phyloP scores from a whole-genome alignment of 2,329 filamentous ascomycete species.

The Pseudocercospora musae region DNA sequence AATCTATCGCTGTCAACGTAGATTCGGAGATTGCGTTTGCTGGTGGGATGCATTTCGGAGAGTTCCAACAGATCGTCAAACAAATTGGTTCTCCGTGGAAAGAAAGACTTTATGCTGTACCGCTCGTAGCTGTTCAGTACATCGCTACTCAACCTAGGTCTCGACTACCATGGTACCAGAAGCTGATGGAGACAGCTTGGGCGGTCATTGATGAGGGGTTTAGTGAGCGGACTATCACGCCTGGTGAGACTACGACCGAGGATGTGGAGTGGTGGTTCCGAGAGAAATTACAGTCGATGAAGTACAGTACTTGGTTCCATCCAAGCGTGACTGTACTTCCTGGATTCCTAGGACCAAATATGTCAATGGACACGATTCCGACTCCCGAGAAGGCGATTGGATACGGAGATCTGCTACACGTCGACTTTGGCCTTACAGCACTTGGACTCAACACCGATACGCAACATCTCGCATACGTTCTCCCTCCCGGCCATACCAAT shows the following conservation, averaged over 20 bases:
- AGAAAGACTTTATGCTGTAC: constrained; percentile 11
- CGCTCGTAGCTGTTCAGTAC: constrained; percentile 22
- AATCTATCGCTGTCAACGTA: constrained; percentile 16
- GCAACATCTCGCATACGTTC: constrained; percentile 24
- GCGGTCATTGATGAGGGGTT: constrained; percentile 21
- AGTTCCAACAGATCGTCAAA: constrained; percentile 5
- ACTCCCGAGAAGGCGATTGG: constrained; percentile 1
- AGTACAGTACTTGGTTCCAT: constrained; percentile 25
- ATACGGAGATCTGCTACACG: constrained; percentile 20
- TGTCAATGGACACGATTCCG: neutral
- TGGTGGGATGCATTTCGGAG: constrained; percentile 19
- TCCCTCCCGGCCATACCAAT: constrained; percentile 10
- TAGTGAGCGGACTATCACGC: constrained; percentile 14
- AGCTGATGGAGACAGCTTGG: constrained; percentile 22
- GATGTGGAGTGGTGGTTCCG: constrained; percentile 25
- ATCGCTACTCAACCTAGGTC: constrained; percentile 20
- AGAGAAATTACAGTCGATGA: constrained; percentile 20
- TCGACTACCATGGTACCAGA: constrained; percentile 19
- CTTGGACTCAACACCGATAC: constrained; percentile 24
- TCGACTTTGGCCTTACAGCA: constrained; percentile 24
- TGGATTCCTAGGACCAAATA: neutral
- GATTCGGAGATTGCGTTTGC: constrained; percentile 23
- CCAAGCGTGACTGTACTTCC: constrained; percentile 18
- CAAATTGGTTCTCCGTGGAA: constrained; percentile 15
- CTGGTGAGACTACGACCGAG: constrained; percentile 16